Percentiles rank a stretch among this genome's conserved stretches.
Evolutionary conservation across 192 early-diverging fungal species (phyloP).

Genomic region (Dissophora globulifera): DNA sequence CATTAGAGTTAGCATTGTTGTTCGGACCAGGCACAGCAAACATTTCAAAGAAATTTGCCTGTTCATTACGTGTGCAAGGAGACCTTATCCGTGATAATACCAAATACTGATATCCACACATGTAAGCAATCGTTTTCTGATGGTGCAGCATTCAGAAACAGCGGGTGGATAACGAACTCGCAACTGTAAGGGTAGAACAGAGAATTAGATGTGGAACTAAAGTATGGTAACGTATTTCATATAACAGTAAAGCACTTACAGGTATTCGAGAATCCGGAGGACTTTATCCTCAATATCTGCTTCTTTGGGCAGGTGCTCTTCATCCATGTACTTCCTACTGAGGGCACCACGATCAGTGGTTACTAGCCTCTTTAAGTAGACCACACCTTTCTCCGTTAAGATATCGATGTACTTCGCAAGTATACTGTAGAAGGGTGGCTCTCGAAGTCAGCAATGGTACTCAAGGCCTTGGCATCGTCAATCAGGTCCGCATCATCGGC

Average conservation of each 20-base stretch:
- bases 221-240: too few species aligned
- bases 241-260: too few species aligned
- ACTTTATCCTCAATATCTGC: too few species aligned
- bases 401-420: background rate
- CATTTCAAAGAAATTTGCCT: background rate
- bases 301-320: too few species aligned
- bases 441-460: background rate
- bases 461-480: conserved; percentile 1
- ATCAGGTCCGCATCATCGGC: conserved; percentile 5
- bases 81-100: background rate
- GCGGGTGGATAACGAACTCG: background rate
- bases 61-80: background rate
- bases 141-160: background rate
- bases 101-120: conserved; percentile 1
- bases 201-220: too few species aligned
- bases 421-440: background rate
- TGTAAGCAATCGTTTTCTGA: conserved; percentile 6
- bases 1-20: too few species aligned
- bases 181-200: conserved; percentile 7
- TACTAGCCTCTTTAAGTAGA: too few species aligned
- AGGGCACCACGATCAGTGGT: too few species aligned
- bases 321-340: too few species aligned
- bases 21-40: background rate
- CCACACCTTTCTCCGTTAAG: background rate
- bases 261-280: too few species aligned